Conservation (phyloP, 805 yeast species). For the Suhomyces tanzawaensis region DNA sequence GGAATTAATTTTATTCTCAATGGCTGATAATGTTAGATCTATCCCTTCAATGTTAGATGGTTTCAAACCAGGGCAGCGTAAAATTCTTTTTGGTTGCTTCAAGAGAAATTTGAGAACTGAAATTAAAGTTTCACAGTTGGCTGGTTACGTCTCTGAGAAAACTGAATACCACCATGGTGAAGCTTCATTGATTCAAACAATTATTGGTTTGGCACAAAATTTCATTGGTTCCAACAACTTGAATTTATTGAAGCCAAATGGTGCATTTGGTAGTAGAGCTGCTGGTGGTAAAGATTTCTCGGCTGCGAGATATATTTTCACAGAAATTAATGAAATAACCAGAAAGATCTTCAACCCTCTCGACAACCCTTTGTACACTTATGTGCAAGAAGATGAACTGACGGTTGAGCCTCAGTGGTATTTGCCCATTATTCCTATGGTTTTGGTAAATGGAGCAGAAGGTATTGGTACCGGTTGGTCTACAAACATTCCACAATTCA, state of each 20-base stretch:
- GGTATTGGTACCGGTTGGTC: slow-evolving; percentile 99
- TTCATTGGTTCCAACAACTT: slow-evolving; percentile 91
- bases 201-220: slow-evolving; percentile 91
- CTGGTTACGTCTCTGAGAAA: slow-evolving; percentile 83
- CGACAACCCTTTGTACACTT: slow-evolving; percentile 75
- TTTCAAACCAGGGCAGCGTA: slow-evolving; percentile 95
- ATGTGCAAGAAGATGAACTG: slow-evolving; percentile 88
- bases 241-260: slow-evolving; percentile 82
- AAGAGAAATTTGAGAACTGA: slow-evolving; percentile 74
- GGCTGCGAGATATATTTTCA: slow-evolving; percentile 95
- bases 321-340: slow-evolving; percentile 76
- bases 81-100: slow-evolving; percentile 84
- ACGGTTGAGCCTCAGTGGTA: slow-evolving; percentile 96
- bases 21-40: slow-evolving; percentile 95
- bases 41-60: slow-evolving; percentile 95
- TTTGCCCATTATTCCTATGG: slow-evolving; percentile 89
- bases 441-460: slow-evolving; percentile 93
- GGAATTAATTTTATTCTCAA: slow-evolving; percentile 88
- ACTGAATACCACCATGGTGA: slow-evolving; percentile 98
- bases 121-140: slow-evolving; percentile 86
- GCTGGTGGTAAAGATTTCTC: slow-evolving; percentile 98
- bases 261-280: slow-evolving; percentile 94
- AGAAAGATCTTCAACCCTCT: slow-evolving; percentile 71
- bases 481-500: slow-evolving; percentile 84
- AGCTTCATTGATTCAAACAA: slow-evolving; percentile 79